A percentile compares a stretch with the other conserved stretches of the same genome.
phyloP scores from a whole-genome alignment of 805 yeast genomes.

The Candida oleophila region DNA sequence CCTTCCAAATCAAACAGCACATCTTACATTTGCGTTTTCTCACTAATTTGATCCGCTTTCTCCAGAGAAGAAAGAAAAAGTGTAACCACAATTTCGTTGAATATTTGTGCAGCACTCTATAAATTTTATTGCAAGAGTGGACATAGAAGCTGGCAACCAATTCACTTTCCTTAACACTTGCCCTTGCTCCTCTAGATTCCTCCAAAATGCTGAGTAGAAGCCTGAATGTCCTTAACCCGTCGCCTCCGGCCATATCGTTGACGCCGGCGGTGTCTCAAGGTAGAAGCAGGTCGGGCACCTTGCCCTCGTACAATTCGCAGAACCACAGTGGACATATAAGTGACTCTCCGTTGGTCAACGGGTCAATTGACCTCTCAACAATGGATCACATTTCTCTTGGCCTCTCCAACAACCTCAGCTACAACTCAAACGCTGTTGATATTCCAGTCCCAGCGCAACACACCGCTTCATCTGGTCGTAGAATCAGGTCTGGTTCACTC shows the following conservation, averaged over 20 bases:
- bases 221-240: slow-evolving; percentile 13
- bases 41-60: neutral
- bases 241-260: slow-evolving; percentile 32
- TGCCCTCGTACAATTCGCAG: slow-evolving; percentile 48
- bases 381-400: slow-evolving; percentile 20
- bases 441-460: slow-evolving; percentile 15
- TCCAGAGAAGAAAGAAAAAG: neutral
- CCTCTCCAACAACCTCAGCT: slow-evolving; percentile 7
- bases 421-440: slow-evolving; percentile 16
- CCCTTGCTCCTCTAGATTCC: neutral
- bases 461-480: slow-evolving; percentile 24
- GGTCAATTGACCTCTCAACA: slow-evolving; percentile 11
- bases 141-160: too few relatives aligned
- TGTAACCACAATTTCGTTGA: too few relatives aligned
- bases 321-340: slow-evolving; percentile 5
- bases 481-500: slow-evolving; percentile 59
- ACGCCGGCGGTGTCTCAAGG: slow-evolving; percentile 32
- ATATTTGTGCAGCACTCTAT: too few relatives aligned
- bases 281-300: slow-evolving; percentile 77
- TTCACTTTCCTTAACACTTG: neutral
- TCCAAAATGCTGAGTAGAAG: slow-evolving; percentile 4
- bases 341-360: slow-evolving; percentile 17
- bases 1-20: neutral
- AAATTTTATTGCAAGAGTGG: too few relatives aligned
- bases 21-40: neutral